Evolutionary conservation across 2,329 filamentous ascomycete genomes (phyloP), one percentile per base, ranked within the genome.

Genomic region (Didymella exigua): DNA sequence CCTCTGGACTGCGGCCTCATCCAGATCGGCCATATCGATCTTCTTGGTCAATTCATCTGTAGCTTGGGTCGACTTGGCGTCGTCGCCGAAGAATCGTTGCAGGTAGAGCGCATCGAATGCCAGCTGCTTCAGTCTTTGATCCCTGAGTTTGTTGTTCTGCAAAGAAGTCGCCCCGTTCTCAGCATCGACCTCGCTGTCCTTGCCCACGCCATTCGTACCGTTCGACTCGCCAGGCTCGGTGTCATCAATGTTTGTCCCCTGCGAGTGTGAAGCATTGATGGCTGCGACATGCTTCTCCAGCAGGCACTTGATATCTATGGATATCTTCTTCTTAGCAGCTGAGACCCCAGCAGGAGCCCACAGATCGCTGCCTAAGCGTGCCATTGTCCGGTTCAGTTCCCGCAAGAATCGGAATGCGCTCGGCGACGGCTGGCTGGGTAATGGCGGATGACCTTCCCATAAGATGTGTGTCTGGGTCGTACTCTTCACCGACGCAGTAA

Each of bases 361-460:
- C 2, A 97, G 74, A 71, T 97, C 93, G 40, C 84, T 79, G 0
- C 93, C 93, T 3, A 83, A 78, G 11, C 81, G 78, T 3, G 83
- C 83, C 91, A 97, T 96, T 5, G 82, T 79, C 41, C 78, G 76
- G 4, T 85, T 84, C 24, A 96, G 69, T 38, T 80, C 80, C 21
- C 86, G 84, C 43, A 97, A 68, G 49, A 96, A 87, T 56, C 82
- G 84, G 69, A 96, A 96, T 0, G 86, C 79, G 18, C 82, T 81
- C 0, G 90, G 87, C 0, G 91, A 93, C 1, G 91, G 91, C 66
- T 95, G 90, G 5, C 86, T 81, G 0, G 93, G 93, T 36, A 96
- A 72, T 23, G 85, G 80, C 0, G 90, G 89, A 31, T 84, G 79
- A 0, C 90, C 90, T 70, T 96, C 91, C 93, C 93, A 97, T 0